Conservation (phyloP, 768 basidiomycete species). For the Bullera alba region DNA sequence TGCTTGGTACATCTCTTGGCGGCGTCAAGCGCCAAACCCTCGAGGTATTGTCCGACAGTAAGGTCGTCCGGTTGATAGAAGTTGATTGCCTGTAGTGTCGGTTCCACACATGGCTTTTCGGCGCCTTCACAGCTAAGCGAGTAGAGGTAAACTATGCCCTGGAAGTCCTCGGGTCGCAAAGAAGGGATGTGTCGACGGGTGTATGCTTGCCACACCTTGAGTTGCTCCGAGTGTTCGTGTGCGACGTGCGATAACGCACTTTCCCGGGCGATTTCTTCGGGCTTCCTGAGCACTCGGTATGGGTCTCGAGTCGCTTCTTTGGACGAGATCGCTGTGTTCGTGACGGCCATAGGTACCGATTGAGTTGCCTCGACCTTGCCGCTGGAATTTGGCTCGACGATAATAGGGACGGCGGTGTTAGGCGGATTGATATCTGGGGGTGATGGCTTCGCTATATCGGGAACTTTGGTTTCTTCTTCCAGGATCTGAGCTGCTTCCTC, state of each 20-base stretch:
- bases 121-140: conserved; percentile 73
- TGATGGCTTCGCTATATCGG: conserved; percentile 5
- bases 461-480: conserved; percentile 54
- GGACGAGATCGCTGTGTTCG: conserved; percentile 3
- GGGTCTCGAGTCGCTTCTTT: conserved; percentile 27
- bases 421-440: conserved; percentile 1
- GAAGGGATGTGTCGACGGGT: conserved; percentile 75
- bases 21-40: conserved; percentile 54
- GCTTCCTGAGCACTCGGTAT: conserved; percentile 53
- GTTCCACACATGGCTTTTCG: conserved; percentile 60
- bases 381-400: conserved; percentile 1
- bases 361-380: conserved; percentile 8
- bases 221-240: conserved; percentile 77
- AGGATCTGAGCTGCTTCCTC: conserved; percentile 54
- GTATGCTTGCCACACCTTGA: conserved; percentile 94
- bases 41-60: conserved; percentile 89
- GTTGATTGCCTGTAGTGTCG: conserved; percentile 62
- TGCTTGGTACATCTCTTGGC: conserved; percentile 71
- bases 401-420: conserved; percentile 1
- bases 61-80: conserved; percentile 91
- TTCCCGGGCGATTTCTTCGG: conserved; percentile 65
- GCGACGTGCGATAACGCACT: conserved; percentile 64
- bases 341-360: conserved; percentile 18
- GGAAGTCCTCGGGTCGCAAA: conserved; percentile 87
- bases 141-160: conserved; percentile 73